Evolutionary conservation across 805 yeast genomes (phyloP).

Genomic region (Starmerella davenportii): DNA sequence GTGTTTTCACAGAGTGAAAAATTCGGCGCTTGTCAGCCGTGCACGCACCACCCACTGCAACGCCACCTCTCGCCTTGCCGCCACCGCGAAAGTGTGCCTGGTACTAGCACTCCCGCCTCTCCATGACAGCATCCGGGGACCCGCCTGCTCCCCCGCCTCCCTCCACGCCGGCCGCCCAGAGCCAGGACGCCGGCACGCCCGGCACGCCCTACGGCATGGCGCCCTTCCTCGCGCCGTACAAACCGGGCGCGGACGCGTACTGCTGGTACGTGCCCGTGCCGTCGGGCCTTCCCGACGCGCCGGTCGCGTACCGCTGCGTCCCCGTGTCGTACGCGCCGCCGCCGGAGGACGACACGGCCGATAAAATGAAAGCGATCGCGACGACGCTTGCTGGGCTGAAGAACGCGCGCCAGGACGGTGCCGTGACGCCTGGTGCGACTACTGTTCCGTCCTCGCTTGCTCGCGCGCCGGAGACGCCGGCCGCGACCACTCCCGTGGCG

Average conservation of each 20-base stretch:
- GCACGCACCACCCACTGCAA: not conserved
- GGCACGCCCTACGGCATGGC: not conserved
- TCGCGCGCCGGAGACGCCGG: not conserved
- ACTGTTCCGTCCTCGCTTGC: not conserved
- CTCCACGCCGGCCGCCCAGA: too few relatives aligned
- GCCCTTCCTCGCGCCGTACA: not conserved
- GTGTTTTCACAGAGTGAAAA: not conserved
- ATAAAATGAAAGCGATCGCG: not conserved
- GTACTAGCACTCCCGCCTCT: not conserved
- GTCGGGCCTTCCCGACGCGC: conserved; percentile 5
- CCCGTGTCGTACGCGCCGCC: not conserved
- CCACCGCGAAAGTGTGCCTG: not conserved
- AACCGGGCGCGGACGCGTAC: not conserved
- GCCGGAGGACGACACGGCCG: not conserved
- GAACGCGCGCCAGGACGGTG: not conserved
- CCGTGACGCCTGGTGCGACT: not conserved
- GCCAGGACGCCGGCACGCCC: too few relatives aligned
- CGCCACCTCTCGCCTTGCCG: not conserved
- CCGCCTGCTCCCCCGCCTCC: not conserved
- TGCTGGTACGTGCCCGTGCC: conserved; percentile 10
- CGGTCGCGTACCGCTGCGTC: conserved; percentile 4
- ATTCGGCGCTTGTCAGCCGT: not conserved
- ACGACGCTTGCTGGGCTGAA: not conserved
- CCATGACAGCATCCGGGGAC: not conserved
- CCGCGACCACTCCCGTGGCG: not conserved